Evolutionary conservation across 495 filamentous ascomycete species (phyloP).

Genomic region (Tuber magnatum): DNA sequence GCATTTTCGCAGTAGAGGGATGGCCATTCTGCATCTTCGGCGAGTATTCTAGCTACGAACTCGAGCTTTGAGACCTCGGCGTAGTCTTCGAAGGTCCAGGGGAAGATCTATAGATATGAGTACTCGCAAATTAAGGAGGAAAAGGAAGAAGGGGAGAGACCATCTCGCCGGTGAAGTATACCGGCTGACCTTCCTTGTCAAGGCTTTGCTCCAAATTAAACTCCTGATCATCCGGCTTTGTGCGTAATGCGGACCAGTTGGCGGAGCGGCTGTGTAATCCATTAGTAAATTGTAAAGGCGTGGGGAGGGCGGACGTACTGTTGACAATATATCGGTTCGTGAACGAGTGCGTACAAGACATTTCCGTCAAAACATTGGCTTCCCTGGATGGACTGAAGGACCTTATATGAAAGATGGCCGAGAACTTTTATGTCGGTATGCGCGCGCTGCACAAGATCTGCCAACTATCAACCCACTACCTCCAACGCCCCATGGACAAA

Average conservation of each 20-base stretch:
- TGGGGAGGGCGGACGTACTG: slow-evolving; percentile 16
- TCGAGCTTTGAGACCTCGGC: slow-evolving; percentile 59
- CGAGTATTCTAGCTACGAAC: slow-evolving; percentile 62
- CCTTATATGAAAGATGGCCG: slow-evolving; percentile 62
- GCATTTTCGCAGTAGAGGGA: slow-evolving; percentile 66
- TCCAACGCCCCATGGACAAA: neutral
- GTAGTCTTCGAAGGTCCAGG: slow-evolving; percentile 71
- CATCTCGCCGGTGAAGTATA: slow-evolving; percentile 90
- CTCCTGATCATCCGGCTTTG: slow-evolving; percentile 37
- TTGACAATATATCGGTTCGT: slow-evolving; percentile 76
- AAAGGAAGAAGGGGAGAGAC: slow-evolving; percentile 32
- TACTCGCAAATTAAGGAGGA: neutral
- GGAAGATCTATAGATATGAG: slow-evolving; percentile 50
- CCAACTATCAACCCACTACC: neutral
- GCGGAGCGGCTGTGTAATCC: slow-evolving; percentile 46
- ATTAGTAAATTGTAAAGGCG: neutral
- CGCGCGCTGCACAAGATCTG: slow-evolving; percentile 61
- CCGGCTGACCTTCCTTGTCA: slow-evolving; percentile 41
- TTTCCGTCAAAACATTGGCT: slow-evolving; percentile 61
- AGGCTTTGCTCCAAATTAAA: neutral
- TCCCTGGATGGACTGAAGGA: slow-evolving; percentile 59
- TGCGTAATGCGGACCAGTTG: slow-evolving; percentile 58
- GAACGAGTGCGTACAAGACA: slow-evolving; percentile 75
- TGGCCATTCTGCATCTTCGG: slow-evolving; percentile 60
- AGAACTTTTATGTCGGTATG: slow-evolving; percentile 64